Conservation (phyloP, 2,329 filamentous ascomycete genomes). For the Phaeosphaeriaceae sp. region DNA sequence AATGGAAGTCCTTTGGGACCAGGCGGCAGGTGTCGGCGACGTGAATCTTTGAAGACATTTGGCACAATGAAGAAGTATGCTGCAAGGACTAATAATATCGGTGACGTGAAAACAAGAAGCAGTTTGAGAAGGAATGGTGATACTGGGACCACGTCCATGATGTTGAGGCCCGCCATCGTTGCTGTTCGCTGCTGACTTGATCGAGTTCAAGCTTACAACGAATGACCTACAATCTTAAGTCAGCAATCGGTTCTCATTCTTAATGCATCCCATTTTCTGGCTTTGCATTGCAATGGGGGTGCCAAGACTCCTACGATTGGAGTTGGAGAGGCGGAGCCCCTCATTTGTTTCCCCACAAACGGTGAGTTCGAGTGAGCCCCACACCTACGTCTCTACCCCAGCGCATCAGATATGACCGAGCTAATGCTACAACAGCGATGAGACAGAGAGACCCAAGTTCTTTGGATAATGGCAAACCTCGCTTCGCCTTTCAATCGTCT, state of each 20-base stretch:
- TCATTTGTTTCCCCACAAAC: slow-evolving; percentile 12
- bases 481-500: not conserved
- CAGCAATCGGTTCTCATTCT: not conserved
- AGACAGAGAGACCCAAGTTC: not conserved
- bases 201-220: not conserved
- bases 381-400: slow-evolving; percentile 5
- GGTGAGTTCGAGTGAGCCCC: slow-evolving; percentile 11
- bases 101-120: slow-evolving; percentile 17
- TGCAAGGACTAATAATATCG: slow-evolving; percentile 28
- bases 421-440: not conserved
- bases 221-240: not conserved
- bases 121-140: slow-evolving; percentile 21
- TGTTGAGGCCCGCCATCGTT: slow-evolving; percentile 17
- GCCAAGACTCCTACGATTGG: not conserved
- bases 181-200: not conserved
- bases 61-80: slow-evolving; percentile 40
- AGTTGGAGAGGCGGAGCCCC: slow-evolving; percentile 6
- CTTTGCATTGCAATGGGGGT: not conserved
- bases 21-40: slow-evolving; percentile 47
- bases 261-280: not conserved
- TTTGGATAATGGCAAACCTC: not conserved
- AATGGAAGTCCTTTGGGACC: slow-evolving; percentile 51
- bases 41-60: slow-evolving; percentile 41
- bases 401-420: not conserved
- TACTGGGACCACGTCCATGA: slow-evolving; percentile 2